Conservation (phyloP, 208 protist genomes). For the Leishmania gerbilli region DNA sequence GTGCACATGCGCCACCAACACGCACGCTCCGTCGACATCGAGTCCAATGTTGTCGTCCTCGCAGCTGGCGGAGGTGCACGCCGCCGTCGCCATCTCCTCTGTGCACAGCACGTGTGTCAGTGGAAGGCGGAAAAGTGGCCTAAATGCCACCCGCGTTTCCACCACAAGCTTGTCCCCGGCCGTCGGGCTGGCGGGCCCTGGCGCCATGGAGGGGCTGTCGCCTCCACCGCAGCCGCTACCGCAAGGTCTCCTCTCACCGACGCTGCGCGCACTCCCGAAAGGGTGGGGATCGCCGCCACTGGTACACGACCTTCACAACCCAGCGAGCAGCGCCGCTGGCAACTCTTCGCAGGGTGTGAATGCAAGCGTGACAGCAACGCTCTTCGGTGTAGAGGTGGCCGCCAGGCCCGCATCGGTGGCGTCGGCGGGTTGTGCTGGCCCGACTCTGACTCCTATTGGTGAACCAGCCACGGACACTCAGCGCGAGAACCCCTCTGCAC, state of each 20-base stretch:
- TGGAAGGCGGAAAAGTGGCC: not conserved
- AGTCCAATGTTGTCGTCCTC: not conserved
- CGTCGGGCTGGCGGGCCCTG: not conserved
- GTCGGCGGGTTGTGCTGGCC: not conserved
- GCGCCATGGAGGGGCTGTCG: not conserved
- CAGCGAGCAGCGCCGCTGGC: not conserved
- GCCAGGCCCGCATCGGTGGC: not conserved
- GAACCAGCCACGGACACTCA: not conserved
- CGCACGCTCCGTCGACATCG: not conserved
- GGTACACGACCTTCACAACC: not conserved
- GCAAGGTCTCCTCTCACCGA: not conserved
- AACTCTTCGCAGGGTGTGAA: not conserved
- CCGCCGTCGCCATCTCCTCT: not conserved
- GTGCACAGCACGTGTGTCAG: too few species aligned
- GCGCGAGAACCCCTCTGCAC: not conserved
- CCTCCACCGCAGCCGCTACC: not conserved
- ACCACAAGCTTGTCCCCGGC: not conserved
- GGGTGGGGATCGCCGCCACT: not conserved
- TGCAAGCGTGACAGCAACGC: not conserved
- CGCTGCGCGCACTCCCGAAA: slow-evolving; percentile 1
- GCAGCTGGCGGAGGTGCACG: not conserved
- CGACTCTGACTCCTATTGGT: not conserved
- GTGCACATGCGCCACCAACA: not conserved
- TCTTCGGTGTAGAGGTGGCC: not conserved
- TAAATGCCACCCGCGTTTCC: not conserved